phyloP scores from a whole-genome alignment of 768 basidiomycete genomes.

The Xerocomellus amylosporus region DNA sequence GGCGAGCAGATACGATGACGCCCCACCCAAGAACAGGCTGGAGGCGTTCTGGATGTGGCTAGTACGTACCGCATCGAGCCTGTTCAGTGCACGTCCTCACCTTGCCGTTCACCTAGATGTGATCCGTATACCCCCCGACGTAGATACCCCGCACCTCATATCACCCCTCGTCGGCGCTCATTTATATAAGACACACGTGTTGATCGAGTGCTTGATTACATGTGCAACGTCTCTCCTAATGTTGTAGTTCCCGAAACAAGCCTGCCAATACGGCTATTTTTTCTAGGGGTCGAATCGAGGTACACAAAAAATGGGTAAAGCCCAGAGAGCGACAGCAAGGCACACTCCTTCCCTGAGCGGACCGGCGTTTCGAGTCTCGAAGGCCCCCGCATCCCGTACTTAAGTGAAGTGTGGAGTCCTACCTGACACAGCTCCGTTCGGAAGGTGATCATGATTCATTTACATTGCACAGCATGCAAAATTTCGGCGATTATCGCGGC shows the following conservation, averaged over 20 bases:
- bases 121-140: background rate
- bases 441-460: too few species aligned
- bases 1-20: constrained; percentile 25
- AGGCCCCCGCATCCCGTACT: too few species aligned
- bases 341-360: too few species aligned
- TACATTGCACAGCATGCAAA: too few species aligned
- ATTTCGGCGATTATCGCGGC: too few species aligned
- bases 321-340: too few species aligned
- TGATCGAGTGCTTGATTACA: background rate
- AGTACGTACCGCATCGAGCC: constrained; percentile 9
- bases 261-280: too few species aligned
- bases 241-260: background rate
- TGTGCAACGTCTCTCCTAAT: background rate
- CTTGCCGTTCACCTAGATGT: constrained; percentile 5
- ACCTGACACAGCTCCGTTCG: too few species aligned
- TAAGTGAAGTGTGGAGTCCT: too few species aligned
- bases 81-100: background rate
- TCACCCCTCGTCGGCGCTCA: background rate
- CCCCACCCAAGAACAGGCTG: constrained; percentile 23
- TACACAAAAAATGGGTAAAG: too few species aligned
- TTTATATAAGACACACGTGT: background rate
- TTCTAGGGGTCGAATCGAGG: too few species aligned
- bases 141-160: background rate
- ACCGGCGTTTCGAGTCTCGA: too few species aligned
- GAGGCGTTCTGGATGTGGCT: constrained; percentile 31